Base-by-base conservation (phyloP, 2,329 filamentous ascomycete genomes). In the Cercospora janseana region DNA sequence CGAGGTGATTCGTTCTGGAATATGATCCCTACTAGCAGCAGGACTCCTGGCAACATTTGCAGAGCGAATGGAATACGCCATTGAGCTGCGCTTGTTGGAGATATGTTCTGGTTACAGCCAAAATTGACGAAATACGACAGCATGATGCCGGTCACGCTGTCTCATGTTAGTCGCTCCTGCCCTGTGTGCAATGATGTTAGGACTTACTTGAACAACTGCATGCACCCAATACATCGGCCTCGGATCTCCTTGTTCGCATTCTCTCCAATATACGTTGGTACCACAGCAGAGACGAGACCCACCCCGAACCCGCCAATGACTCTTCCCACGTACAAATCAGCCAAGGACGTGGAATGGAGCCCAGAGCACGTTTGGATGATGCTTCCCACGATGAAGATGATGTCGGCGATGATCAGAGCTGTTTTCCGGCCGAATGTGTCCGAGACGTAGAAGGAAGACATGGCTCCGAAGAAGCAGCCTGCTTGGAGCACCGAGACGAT, bases 41-140 rank as follows among this genome's bases (percentile, higher is more conserved):
- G 57, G 0, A 69, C 70, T 12, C 76, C 76, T 0, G 77, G 77
- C 1, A 79, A 67, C 47, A 79, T 74, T 60, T 80, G 76, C 7
- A 79, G 65, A 1, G 72, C 75, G 16, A 79, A 75, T 0, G 77
- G 76, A 3, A 78, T 66, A 6, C 76, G 71, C 76, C 77, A 80
- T 62, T 79, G 77, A n/a, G 68, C 70, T 2, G 74, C 70, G 28
- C 70, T 69, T 3, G 69, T 63, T 8, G 62, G 51, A n/a, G 65
- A 68, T 45, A 78, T 71, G 41, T 72, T 69, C 20, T 72, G 64
- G 15, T 69, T 63, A 37, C 78, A 75, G 27, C 76, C 75, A 54
- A 77, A 79, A 61, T 78, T 76, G 46, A 79, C 70, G 65, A 77
- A 79, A 66, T 78, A 78, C 27, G 72, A 71, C 13, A 78, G 63